These are phyloP conservation scores for Elaeagnus macrophylla DNA, from an alignment of 306 rosid species.

Conservation along the genomic window DNA sequence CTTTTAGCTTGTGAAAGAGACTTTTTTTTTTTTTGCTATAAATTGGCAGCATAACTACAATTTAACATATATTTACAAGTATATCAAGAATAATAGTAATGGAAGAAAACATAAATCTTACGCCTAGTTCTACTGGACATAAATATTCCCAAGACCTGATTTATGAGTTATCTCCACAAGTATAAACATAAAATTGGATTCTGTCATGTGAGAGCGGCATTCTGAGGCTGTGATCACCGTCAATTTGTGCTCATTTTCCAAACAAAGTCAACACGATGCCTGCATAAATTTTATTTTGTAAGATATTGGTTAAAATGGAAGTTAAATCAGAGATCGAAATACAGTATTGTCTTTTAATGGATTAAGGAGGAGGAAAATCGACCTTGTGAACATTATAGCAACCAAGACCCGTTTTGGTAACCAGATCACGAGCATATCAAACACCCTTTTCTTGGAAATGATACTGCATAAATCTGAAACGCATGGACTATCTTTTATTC, in stretches of 20 bases:
- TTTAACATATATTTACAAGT: conserved; percentile 43
- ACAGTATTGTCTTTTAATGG: too few relatives aligned
- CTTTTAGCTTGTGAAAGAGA: conserved; percentile 18
- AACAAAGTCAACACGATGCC: conserved; percentile 20
- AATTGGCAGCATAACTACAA: conserved; percentile 17
- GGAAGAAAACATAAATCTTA: conserved; percentile 9
- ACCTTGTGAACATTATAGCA: too few relatives aligned
- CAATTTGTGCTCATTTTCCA: conserved; percentile 19
- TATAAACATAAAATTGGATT: conserved; percentile 13
- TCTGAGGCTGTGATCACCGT: conserved; percentile 18
- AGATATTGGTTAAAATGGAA: not conserved
- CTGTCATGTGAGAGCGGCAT: conserved; percentile 14
- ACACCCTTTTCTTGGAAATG: too few relatives aligned
- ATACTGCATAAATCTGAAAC: too few relatives aligned
- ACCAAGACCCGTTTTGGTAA: too few relatives aligned
- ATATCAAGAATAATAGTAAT: conserved; percentile 7
- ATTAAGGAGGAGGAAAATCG: too few relatives aligned
- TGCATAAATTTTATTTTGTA: conserved; percentile 16
- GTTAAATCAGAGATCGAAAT: too few relatives aligned
- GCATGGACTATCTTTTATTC: too few relatives aligned
- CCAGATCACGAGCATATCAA: too few relatives aligned
- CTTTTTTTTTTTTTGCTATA: conserved; percentile 25
- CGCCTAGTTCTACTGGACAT: conserved; percentile 5
- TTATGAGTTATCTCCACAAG: conserved; percentile 7
- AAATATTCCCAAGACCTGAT: conserved; percentile 4